Conservation (phyloP, 495 filamentous ascomycete species). For the Xylaria nigripes region DNA sequence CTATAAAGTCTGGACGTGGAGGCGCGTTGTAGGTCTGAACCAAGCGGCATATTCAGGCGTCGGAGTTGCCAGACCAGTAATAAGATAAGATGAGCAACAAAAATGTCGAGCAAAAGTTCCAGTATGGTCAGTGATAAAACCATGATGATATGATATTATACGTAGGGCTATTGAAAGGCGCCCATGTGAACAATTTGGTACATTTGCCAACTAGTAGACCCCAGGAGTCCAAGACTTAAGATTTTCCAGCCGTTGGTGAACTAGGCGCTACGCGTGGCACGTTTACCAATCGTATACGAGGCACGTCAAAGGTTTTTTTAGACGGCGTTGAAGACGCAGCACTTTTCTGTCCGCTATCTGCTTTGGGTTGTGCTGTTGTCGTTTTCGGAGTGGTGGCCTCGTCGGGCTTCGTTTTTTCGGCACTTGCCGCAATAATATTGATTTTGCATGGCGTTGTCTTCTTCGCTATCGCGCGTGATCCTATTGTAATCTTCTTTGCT, state of each 20-base stretch:
- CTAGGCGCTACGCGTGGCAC: not conserved
- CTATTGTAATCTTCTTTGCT: conserved; percentile 13
- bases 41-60: not conserved
- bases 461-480: conserved; percentile 15
- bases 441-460: conserved; percentile 20
- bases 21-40: not conserved
- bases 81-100: not conserved
- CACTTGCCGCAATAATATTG: conserved; percentile 16
- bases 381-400: not conserved
- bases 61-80: not conserved
- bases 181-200: not conserved
- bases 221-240: not conserved
- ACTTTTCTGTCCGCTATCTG: not conserved
- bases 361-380: not conserved
- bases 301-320: conserved; percentile 8
- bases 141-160: not conserved
- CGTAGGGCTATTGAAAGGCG: not conserved
- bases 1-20: not conserved
- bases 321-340: conserved; percentile 2
- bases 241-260: not conserved
- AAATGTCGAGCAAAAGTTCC: not conserved
- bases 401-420: conserved; percentile 4
- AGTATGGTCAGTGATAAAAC: not conserved
- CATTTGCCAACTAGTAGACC: not conserved
- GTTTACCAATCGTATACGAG: conserved; percentile 17